These are phyloP conservation scores for Pseudopyricularia cyperi DNA, from an alignment of 2,329 filamentous ascomycete genomes.

Conservation along the genomic window DNA sequence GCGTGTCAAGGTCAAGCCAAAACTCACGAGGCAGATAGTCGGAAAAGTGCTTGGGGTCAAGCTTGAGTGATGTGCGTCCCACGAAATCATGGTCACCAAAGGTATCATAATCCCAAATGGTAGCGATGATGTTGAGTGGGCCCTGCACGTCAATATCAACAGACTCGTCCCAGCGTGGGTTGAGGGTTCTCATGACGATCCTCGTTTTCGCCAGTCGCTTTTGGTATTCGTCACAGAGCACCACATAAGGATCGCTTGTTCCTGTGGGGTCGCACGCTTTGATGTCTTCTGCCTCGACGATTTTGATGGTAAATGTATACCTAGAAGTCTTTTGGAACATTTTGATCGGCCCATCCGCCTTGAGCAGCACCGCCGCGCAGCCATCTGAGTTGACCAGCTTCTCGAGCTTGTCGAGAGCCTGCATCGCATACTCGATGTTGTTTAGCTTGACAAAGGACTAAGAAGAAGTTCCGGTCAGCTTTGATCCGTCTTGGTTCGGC, in stretches of 20 bases:
- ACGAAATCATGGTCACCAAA: conserved; percentile 97
- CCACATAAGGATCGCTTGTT: conserved; percentile 90
- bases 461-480: not conserved
- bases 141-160: conserved; percentile 91
- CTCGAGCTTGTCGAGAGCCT: conserved; percentile 83
- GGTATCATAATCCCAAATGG: conserved; percentile 96
- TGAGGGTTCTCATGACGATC: conserved; percentile 79
- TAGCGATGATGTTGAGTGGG: conserved; percentile 87
- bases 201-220: conserved; percentile 92
- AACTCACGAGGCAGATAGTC: conserved; percentile 94
- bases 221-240: conserved; percentile 93
- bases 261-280: conserved; percentile 97
- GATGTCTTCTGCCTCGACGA: conserved; percentile 92
- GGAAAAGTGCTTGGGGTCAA: conserved; percentile 95
- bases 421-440: conserved; percentile 89
- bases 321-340: conserved; percentile 56
- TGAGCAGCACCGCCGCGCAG: conserved; percentile 70
- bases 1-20: conserved; percentile 94
- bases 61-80: conserved; percentile 87
- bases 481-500: not conserved
- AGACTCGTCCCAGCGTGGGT: conserved; percentile 93
- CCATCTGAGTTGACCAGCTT: conserved; percentile 81
- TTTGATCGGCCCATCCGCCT: conserved; percentile 57
- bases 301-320: conserved; percentile 97
- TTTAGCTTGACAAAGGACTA: conserved; percentile 96